Conservation (phyloP, 192 early-diverging fungal genomes). For the Gigaspora rosea region DNA sequence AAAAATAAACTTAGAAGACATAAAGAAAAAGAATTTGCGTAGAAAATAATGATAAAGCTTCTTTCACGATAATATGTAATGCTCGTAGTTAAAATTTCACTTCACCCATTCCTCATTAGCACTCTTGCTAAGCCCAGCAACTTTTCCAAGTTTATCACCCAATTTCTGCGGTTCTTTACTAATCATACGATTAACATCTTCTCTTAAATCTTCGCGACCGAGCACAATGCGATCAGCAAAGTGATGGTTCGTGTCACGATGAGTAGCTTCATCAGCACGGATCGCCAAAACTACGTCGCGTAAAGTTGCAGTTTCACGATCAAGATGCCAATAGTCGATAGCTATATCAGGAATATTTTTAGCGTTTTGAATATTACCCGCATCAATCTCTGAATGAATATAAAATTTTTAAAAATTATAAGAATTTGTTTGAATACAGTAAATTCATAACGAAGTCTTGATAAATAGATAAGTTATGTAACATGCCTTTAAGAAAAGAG, state of each 20-base stretch:
- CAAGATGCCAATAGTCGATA: constrained; percentile 82
- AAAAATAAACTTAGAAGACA: too few species aligned
- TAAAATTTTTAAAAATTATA: neutral
- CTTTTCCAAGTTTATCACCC: neutral
- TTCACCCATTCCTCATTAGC: constrained; percentile 23
- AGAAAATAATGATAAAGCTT: too few species aligned
- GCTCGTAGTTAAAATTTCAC: neutral
- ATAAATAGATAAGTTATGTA: neutral
- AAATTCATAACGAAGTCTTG: neutral
- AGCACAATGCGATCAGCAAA: constrained; percentile 69
- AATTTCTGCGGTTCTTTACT: neutral
- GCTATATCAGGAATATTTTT: constrained; percentile 81
- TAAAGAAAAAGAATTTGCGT: too few species aligned
- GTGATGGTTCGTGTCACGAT: constrained; percentile 91
- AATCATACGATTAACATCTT: constrained; percentile 18
- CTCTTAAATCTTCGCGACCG: constrained; percentile 24
- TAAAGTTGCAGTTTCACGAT: constrained; percentile 65
- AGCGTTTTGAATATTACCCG: constrained; percentile 65
- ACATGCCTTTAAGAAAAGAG: constrained; percentile 64
- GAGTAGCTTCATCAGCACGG: constrained; percentile 85
- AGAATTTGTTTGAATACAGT: neutral
- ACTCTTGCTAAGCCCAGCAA: constrained; percentile 13
- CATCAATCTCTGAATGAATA: constrained; percentile 69
- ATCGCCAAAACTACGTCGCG: constrained; percentile 87
- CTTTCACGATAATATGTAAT: neutral